Evolutionary conservation across 352 stramenopile genomes (phyloP), one percentile per base, ranked within the genome.

Genomic region (Phytophthora nicotianae): DNA sequence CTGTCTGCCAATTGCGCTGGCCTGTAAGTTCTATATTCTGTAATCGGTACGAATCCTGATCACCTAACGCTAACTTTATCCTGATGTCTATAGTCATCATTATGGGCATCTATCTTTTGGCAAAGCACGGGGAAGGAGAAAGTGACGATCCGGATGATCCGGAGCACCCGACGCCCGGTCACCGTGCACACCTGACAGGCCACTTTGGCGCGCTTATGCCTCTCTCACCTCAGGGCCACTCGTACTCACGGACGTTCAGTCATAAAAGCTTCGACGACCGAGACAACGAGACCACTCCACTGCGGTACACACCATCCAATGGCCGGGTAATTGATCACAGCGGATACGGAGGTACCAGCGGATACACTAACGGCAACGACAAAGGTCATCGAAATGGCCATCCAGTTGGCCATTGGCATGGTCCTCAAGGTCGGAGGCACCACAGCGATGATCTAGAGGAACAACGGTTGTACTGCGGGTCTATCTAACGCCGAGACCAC

Each of bases 141-240:
- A 60, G 70, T 49, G 68, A 73, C 62, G 68, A 64, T 33, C 61
- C 47, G 20, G 62, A 43, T 13, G 65, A 74, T 5, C 67, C 58
- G 2, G 72, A 74, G 23, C 62, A 74, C n/a, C 48, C 57, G 1
- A 72, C 73, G 4, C 72, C 73, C 14, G 74, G 72, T 0, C 79
- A 88, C 48, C 68, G 68, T 17, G 68, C 68, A 8, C 68, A 67
- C 27, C 58, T 91, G 37, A 86, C 85, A 13, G 83, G 81, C 7
- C 83, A 91, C 53, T 95, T 95, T 48, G 84, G 83, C 1, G 83
- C 83, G 1, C 74, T 95, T 35, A 92, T 95, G 82, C 86, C 86
- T 40, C 71, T 95, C 7, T 93, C 83, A 16, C 86, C 86, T 1
- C 68, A 74, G 33, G 68, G 68, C 9, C 72, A 63, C 16, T 64